phyloP scores from a whole-genome alignment of 345 rosid genomes.

The Aquilaria sinensis region DNA sequence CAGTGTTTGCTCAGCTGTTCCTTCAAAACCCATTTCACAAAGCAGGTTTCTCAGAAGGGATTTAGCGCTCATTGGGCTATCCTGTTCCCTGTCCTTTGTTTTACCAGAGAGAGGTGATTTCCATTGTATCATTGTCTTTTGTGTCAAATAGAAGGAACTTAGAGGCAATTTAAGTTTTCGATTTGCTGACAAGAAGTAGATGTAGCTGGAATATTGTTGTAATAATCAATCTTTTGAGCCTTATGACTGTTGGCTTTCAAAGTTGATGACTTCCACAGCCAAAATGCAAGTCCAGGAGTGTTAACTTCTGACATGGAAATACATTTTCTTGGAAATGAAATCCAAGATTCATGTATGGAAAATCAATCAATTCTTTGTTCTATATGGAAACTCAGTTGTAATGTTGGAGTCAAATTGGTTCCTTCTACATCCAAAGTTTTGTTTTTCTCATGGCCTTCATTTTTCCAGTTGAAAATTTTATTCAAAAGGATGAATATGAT shows the following conservation, averaged over 20 bases:
- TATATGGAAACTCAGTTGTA: no score
- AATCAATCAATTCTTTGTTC: no score
- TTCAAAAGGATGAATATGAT: no score
- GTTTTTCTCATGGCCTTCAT: no score
- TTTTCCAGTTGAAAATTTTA: no score
- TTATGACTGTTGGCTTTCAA: not conserved
- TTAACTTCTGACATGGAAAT: no score
- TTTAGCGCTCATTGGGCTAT: slow-evolving; percentile 54
- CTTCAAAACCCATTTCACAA: slow-evolving; percentile 24
- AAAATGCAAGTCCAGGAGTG: not conserved
- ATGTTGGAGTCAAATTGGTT: no score
- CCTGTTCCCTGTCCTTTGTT: slow-evolving; percentile 46
- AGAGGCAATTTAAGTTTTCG: no score
- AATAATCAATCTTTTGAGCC: not conserved
- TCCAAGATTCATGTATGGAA: no score
- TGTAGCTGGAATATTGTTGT: not conserved
- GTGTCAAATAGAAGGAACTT: no score
- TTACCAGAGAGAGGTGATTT: slow-evolving; percentile 43
- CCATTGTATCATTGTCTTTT: not conserved
- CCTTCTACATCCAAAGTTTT: no score
- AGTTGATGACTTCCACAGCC: not conserved
- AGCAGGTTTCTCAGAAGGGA: slow-evolving; percentile 55
- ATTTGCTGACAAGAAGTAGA: not conserved
- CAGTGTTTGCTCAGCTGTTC: slow-evolving; percentile 26
- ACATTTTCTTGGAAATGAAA: no score